Base-by-base conservation (phyloP, 495 filamentous ascomycete species). In the Annulohypoxylon maeteangense region DNA sequence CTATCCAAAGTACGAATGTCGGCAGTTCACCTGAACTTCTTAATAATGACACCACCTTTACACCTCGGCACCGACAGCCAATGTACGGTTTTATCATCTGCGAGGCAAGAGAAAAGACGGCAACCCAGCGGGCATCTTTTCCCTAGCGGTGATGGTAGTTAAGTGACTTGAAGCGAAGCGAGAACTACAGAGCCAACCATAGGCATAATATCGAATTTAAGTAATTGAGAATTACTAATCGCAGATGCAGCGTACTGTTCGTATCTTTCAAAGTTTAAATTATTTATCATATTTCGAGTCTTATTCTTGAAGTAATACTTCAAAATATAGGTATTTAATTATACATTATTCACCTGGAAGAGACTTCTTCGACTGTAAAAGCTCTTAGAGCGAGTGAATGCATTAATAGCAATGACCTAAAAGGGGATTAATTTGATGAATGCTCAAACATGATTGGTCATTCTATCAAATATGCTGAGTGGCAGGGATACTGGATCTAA, bases 371-470 rank as follows among this genome's bases (percentile, higher is more conserved):
- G 44, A 4, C 34, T 36, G 1, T 7, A 48, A 25, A 23, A 48
- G 22, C 23, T 11, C 18, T 7, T 4, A 48, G 20, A 48, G 1
- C 23, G 20, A 48, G 1, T 20, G 22, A 48, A 8, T n/a, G 16
- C 44, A 48, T 22, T 20, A 10, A 22, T 10, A 32, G 23, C 7
- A n/a, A 44, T 60, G 7, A 27, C 64, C 45, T 14, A 60, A 67
- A 67, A n/a, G 55, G 53, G 44, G 40, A 51, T 60, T 31, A 7
- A 50, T 11, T 60, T 12, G 16, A 20, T 22, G 42, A 60, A 59
- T 53, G 4, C 38, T 48, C 6, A 20, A 34, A 25, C 14, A 20
- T 44, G 51, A 69, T 69, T 69, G 66, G 66, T 22, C 1, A 16
- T n/a, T 0, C 7, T 3, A 23, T 27, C 7, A 32, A 1, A 3